A percentile compares a stretch with the other conserved stretches of the same genome.
Conservation (phyloP, 805 yeast genomes). For the Kodamaea nitidulidarum region DNA sequence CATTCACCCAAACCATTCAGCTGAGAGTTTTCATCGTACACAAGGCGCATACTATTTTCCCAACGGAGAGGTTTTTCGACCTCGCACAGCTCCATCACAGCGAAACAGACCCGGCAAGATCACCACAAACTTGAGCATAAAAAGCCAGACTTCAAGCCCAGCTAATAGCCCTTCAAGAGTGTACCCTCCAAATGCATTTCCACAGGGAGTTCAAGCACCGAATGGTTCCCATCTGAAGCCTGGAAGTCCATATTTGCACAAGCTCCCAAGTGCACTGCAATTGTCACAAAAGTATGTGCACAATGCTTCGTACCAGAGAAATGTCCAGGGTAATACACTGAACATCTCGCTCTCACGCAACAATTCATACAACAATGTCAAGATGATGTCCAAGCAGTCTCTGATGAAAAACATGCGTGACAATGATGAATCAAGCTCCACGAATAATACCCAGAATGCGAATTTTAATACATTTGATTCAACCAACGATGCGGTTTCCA, state of each 20-base stretch:
- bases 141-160: slow-evolving; percentile 7
- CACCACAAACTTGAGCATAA: slow-evolving; percentile 1
- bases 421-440: too few relatives aligned
- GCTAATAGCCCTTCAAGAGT: not conserved
- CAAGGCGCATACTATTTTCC: slow-evolving; percentile 41
- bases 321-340: slow-evolving; percentile 2
- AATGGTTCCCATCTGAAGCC: too few relatives aligned
- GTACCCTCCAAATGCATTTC: too few relatives aligned
- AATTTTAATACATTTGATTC: too few relatives aligned
- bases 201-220: too few relatives aligned
- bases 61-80: slow-evolving; percentile 52
- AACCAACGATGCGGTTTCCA: not conserved
- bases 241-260: too few relatives aligned
- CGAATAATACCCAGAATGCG: too few relatives aligned
- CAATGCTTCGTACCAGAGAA: too few relatives aligned
- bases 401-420: slow-evolving; percentile 21
- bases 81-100: slow-evolving; percentile 39
- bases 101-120: slow-evolving; percentile 37
- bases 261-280: too few relatives aligned
- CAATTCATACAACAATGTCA: slow-evolving; percentile 17
- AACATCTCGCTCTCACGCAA: slow-evolving; percentile 1
- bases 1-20: not conserved
- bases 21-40: slow-evolving; percentile 2
- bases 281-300: too few relatives aligned
- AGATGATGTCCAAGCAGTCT: slow-evolving; percentile 14